Evolutionary conservation across 2,329 filamentous ascomycete species (phyloP).

Genomic region (Pseudodiploospora longispora): DNA sequence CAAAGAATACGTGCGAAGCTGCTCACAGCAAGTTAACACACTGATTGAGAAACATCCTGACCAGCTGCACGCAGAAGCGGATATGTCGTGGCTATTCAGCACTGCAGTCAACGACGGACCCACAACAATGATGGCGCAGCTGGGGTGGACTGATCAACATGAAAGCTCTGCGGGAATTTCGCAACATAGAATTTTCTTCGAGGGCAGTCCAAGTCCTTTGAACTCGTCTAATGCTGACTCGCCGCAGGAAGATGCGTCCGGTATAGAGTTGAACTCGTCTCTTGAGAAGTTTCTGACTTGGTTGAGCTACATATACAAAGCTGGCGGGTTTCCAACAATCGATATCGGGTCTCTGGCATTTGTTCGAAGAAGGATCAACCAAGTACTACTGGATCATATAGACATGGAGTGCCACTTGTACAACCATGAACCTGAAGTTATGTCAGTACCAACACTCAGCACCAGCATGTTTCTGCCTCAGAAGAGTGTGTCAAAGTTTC

Average conservation of each 20-base stretch:
- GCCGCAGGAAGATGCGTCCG: constrained; percentile 7
- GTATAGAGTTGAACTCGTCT: constrained; percentile 13
- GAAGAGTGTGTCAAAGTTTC: constrained; percentile 42
- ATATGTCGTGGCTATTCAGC: constrained; percentile 40
- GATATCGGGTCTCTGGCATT: constrained; percentile 45
- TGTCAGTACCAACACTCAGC: constrained; percentile 45
- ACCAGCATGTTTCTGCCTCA: constrained; percentile 45
- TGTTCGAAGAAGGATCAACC: constrained; percentile 40
- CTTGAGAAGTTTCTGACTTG: constrained; percentile 24
- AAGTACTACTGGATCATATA: constrained; percentile 40
- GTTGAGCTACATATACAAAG: constrained; percentile 35
- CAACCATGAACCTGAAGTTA: constrained; percentile 38
- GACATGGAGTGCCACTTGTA: constrained; percentile 41
- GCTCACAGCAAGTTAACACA: constrained; percentile 37
- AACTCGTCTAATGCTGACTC: constrained; percentile 3
- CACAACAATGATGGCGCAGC: neutral
- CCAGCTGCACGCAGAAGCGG: constrained; percentile 38
- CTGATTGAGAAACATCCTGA: constrained; percentile 38
- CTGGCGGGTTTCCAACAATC: constrained; percentile 44
- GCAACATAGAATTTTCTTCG: constrained; percentile 7
- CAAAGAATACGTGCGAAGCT: constrained; percentile 31
- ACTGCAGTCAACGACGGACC: neutral
- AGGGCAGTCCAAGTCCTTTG: constrained; percentile 13
- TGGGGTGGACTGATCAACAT: neutral
- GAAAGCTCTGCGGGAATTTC: too few relatives aligned